Evolutionary conservation across 768 basidiomycete genomes (phyloP).

Genomic region (Trichaptum fuscoviolaceum): DNA sequence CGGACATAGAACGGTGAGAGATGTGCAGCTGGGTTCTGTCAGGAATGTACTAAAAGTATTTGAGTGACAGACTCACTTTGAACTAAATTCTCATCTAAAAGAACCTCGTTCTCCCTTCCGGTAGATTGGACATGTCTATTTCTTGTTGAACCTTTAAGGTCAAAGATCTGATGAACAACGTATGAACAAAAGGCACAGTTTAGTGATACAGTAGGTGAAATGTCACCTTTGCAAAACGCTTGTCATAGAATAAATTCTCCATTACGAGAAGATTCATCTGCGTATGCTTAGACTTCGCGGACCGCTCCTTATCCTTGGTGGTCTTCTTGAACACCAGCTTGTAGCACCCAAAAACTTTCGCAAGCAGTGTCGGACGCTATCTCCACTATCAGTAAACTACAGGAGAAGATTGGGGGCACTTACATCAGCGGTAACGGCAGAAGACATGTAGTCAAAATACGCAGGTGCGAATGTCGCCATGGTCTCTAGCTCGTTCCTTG

Average conservation of each 20-base stretch:
- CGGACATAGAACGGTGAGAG: constrained; percentile 87
- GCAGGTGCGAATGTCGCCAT: constrained; percentile 97
- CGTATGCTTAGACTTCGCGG: constrained; percentile 68
- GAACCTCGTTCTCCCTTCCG: constrained; percentile 85
- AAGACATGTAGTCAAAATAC: constrained; percentile 98
- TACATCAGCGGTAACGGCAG: constrained; percentile 82
- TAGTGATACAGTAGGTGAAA: neutral
- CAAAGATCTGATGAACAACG: constrained; percentile 69
- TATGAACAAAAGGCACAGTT: neutral
- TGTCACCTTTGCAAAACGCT: constrained; percentile 80
- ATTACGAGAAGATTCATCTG: constrained; percentile 96
- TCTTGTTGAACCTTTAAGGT: constrained; percentile 92
- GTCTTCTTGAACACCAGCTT: constrained; percentile 87
- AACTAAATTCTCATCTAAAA: constrained; percentile 94
- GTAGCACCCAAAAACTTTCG: constrained; percentile 96
- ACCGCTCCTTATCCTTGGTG: constrained; percentile 53
- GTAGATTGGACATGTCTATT: constrained; percentile 92
- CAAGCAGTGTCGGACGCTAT: constrained; percentile 88
- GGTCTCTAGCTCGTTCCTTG: constrained; percentile 83
- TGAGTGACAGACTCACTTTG: constrained; percentile 55
- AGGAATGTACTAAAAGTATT: neutral
- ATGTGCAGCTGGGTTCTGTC: constrained; percentile 57
- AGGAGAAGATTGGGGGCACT: constrained; percentile 21
- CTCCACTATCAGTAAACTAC: constrained; percentile 14
- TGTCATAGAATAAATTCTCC: constrained; percentile 96